Percentiles rank a stretch among this genome's conserved stretches.
Evolutionary conservation across 164 flowering plant genomes (phyloP).

Genomic region (Cinnamomum micranthum): DNA sequence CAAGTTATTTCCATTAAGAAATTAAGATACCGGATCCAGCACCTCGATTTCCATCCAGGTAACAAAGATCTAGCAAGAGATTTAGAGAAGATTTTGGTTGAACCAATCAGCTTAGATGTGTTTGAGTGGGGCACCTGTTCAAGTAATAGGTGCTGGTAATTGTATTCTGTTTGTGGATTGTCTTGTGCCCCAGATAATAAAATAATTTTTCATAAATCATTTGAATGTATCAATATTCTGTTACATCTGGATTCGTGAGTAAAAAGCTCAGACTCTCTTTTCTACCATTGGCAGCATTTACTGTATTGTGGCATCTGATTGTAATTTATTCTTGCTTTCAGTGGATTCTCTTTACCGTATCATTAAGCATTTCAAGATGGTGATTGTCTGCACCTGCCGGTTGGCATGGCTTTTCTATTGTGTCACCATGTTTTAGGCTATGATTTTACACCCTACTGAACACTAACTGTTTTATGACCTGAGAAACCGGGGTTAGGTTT

Average conservation of each 20-base stretch:
- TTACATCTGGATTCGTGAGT: no score
- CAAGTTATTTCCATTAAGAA: neutral
- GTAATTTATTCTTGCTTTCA: neutral
- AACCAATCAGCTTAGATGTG: neutral
- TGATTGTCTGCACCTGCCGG: neutral
- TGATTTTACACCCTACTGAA: no score
- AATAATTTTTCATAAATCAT: no score
- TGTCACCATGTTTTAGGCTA: no score
- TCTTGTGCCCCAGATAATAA: neutral
- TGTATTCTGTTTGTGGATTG: neutral
- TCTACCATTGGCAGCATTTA: neutral
- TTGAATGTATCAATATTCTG: no score
- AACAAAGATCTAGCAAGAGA: neutral
- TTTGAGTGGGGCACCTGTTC: neutral
- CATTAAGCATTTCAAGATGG: neutral
- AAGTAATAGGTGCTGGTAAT: neutral
- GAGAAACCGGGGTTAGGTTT: no score
- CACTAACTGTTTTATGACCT: no score
- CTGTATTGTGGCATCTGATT: neutral
- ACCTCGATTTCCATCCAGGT: neutral
- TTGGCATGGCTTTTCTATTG: no score
- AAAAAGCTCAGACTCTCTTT: neutral
- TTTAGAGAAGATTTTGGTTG: neutral
- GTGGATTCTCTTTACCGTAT: no score
- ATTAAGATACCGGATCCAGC: constrained; percentile 13